Conservation (phyloP, 768 basidiomycete species). For the Kwoniella botswanensis region DNA sequence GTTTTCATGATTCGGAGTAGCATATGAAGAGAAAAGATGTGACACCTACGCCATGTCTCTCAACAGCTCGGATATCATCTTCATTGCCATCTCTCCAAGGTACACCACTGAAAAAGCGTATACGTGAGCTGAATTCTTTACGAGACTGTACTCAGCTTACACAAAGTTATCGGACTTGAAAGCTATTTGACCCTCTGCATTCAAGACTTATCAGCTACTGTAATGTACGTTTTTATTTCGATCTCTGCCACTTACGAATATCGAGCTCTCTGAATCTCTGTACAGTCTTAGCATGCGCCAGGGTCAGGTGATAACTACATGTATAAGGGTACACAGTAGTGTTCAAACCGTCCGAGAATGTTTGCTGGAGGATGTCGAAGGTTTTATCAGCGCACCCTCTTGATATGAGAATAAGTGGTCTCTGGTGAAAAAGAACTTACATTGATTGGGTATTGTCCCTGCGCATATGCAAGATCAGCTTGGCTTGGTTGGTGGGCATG, state of each 20-base stretch:
- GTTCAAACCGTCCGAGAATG: constrained; percentile 15
- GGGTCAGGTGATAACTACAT: constrained; percentile 32
- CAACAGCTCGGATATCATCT: constrained; percentile 62
- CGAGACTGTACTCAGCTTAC: background rate
- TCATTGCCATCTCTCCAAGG: constrained; percentile 33
- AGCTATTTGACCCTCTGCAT: constrained; percentile 57
- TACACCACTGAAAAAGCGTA: constrained; percentile 17
- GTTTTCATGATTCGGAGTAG: background rate
- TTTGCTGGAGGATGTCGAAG: constrained; percentile 1
- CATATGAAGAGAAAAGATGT: background rate
- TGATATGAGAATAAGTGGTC: too few species aligned
- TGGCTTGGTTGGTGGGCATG: too few species aligned
- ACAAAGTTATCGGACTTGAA: constrained; percentile 66
- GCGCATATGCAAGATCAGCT: too few species aligned
- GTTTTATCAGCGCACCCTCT: background rate
- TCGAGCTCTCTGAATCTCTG: constrained; percentile 32
- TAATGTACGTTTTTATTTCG: background rate
- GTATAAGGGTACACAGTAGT: constrained; percentile 24
- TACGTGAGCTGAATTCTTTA: background rate
- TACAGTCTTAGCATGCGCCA: constrained; percentile 38
- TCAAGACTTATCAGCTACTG: background rate
- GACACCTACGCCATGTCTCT: constrained; percentile 60
- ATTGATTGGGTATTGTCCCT: constrained; percentile 19
- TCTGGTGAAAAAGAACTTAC: background rate
- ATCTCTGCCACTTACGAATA: constrained; percentile 16